Evolutionary conservation across 2,329 filamentous ascomycete genomes (phyloP).

Genomic region (Fusarium irregulare): DNA sequence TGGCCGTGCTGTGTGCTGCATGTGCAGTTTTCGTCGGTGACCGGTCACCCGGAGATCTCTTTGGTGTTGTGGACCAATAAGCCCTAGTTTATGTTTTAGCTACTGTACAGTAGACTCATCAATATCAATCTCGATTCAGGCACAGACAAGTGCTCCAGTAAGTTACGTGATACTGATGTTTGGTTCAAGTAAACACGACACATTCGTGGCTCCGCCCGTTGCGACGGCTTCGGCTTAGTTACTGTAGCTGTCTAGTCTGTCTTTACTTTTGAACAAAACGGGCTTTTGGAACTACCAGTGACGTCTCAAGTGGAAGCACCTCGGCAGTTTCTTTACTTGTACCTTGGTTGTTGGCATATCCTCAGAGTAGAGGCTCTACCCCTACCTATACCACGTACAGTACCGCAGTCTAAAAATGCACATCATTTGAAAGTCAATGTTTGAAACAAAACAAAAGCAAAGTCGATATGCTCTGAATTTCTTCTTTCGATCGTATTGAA

Average conservation of each 20-base stretch:
- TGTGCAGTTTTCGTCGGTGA: background rate
- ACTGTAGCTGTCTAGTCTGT: background rate
- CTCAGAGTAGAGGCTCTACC: background rate
- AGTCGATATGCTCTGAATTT: background rate
- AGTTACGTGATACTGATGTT: background rate
- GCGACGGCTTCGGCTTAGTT: conserved; percentile 4
- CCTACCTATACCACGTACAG: no score
- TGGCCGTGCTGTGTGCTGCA: background rate
- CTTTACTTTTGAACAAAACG: conserved; percentile 3
- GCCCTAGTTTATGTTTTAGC: background rate
- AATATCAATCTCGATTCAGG: background rate
- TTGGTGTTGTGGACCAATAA: background rate
- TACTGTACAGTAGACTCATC: background rate
- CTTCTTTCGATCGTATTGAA: background rate
- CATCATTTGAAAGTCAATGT: background rate
- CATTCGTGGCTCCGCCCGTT: background rate
- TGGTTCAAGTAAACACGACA: background rate
- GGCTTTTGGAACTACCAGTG: background rate
- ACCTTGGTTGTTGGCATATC: background rate
- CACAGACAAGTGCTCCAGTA: background rate
- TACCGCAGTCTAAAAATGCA: background rate
- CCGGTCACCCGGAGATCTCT: background rate
- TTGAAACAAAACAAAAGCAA: background rate
- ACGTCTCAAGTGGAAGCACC: background rate
- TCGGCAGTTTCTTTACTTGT: background rate